Conservation (phyloP, 805 yeast species). For the Wickerhamiella qilinensis region DNA sequence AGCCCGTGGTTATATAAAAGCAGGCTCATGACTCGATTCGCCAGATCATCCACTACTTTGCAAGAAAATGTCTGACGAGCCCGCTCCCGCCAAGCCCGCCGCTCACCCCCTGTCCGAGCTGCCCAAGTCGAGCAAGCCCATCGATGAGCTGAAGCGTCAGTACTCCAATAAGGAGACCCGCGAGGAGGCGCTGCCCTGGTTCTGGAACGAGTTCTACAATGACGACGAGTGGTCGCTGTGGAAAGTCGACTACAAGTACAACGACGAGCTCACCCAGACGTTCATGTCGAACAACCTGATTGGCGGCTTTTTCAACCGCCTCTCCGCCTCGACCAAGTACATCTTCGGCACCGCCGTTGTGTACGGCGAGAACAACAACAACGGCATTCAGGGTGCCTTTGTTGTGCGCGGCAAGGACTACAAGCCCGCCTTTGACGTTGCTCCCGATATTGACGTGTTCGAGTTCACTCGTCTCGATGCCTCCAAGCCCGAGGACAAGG, state of each 20-base stretch:
- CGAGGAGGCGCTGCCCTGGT: conserved; percentile 87
- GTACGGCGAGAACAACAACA: conserved; percentile 96
- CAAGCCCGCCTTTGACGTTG: conserved; percentile 89
- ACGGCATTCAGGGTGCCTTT: conserved; percentile 93
- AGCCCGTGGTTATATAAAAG: too few species aligned
- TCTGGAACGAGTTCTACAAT: conserved; percentile 83
- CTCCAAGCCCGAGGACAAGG: conserved; percentile 58
- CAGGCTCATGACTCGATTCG: too few species aligned
- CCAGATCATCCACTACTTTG: background rate
- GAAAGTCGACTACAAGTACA: conserved; percentile 93
- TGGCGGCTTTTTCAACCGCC: conserved; percentile 97
- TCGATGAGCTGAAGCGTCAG: conserved; percentile 92
- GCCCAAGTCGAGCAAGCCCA: conserved; percentile 41
- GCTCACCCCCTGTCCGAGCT: conserved; percentile 83
- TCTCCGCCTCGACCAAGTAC: conserved; percentile 80
- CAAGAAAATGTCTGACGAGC: conserved; percentile 1
- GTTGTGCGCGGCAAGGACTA: conserved; percentile 87
- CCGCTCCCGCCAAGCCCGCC: conserved; percentile 40
- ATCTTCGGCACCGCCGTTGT: conserved; percentile 88
- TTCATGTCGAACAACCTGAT: conserved; percentile 97
- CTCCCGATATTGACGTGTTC: conserved; percentile 99
- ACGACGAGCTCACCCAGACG: conserved; percentile 90
- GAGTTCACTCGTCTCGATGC: conserved; percentile 68
- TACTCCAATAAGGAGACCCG: conserved; percentile 98
- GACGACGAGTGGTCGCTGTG: conserved; percentile 87